A percentile compares a stretch with the other conserved stretches of the same genome.
Evolutionary conservation across 306 rosid genomes (phyloP).

Genomic region (Cicer bijugum): DNA sequence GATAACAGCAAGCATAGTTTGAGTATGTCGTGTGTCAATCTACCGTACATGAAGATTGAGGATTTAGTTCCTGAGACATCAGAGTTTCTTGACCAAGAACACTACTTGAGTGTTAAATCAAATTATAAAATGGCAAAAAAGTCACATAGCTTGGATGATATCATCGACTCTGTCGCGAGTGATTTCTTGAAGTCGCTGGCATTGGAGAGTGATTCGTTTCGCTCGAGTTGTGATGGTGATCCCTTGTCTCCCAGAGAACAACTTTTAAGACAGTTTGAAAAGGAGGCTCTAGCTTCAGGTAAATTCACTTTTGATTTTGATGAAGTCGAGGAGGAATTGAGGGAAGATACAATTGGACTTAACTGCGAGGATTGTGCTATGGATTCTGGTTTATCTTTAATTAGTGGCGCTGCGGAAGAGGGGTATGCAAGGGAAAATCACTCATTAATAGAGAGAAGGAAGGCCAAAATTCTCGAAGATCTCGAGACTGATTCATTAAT

Average conservation of each 20-base stretch:
- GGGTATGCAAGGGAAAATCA: conserved; percentile 56
- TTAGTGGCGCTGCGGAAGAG: conserved; percentile 64
- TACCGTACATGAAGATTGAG: conserved; percentile 42
- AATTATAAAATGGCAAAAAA: conserved; percentile 48
- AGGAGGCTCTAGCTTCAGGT: conserved; percentile 60
- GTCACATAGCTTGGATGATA: conserved; percentile 64
- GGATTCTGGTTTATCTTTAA: conserved; percentile 61
- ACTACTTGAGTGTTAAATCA: conserved; percentile 43
- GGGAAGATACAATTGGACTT: conserved; percentile 30
- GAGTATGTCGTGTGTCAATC: conserved; percentile 42
- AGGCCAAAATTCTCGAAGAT: conserved; percentile 70
- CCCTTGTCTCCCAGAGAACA: conserved; percentile 76
- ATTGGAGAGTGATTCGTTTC: conserved; percentile 53
- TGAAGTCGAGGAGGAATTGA: conserved; percentile 52
- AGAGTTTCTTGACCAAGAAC: conserved; percentile 41
- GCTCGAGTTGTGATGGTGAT: conserved; percentile 52
- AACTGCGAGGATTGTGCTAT: conserved; percentile 35
- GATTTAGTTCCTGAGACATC: conserved; percentile 46
- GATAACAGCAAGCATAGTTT: conserved; percentile 45
- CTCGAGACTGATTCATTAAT: conserved; percentile 76
- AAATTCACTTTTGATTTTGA: conserved; percentile 49
- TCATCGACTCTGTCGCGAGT: conserved; percentile 62
- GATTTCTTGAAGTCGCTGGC: conserved; percentile 71
- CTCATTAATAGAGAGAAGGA: conserved; percentile 59
- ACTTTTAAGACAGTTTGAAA: conserved; percentile 75